Evolutionary conservation across 305 asterid genomes (phyloP), one percentile per base, ranked within the genome.

Genomic region (Rubia balearica): DNA sequence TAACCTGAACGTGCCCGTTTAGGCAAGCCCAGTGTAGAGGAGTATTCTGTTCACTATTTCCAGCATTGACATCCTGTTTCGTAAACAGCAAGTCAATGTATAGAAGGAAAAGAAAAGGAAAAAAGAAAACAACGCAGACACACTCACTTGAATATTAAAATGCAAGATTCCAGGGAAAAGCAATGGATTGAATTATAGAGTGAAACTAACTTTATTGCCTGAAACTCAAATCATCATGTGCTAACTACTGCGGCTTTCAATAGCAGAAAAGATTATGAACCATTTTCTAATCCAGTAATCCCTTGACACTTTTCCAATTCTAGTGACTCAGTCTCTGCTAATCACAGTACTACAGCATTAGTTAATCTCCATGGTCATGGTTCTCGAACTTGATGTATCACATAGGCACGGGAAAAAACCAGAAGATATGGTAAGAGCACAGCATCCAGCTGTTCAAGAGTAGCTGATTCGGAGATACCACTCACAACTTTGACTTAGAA

Each of bases 21-120:
- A 93, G 87, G 81, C 96, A 84, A 78, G 97, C 98, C 96, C 94
- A 93, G 69, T 93, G 98, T 73, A 93, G 96, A 69, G 98, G 95
- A 7, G 97, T 88, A 74, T 93, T 93, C n/a, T 84, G 85, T 84
- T 93, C 96, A 71, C 55, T 42, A 71, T 93, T 93, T 59, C 76
- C 77, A 78, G 90, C 96, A 83, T 90, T 89, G n/a, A 90, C 86
- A 80, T 93, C 96, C 98, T 92, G 88, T 68, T 71, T 49, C 72
- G 48, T 42, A 61, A 75, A 57, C 61, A 61, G 72, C 69, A 19
- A 61, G 24, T 77, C 72, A 72, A 51, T 51, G 38, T 30, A 30
- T 51, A 42, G 7, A 42, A 65, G 64, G 53, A 33, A 62, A 45
- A 43, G 22, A 17, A 51, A 51, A 51, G 57, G 8, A 51, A 2